phyloP scores from a whole-genome alignment of 2,329 filamentous ascomycete species.

The Cadophora luteo-olivacea region DNA sequence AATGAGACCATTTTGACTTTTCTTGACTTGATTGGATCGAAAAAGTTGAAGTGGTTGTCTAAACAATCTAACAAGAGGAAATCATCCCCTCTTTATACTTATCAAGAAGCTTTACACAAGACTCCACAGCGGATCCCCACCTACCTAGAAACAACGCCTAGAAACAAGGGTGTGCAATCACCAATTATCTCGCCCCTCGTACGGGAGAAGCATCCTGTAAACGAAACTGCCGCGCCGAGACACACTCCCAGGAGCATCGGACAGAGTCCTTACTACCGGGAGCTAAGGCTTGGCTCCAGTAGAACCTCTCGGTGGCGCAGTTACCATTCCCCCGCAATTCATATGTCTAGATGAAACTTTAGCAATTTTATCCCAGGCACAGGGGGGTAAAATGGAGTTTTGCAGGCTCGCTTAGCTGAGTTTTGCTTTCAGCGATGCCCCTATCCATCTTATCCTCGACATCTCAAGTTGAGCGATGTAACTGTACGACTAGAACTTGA shows the following conservation, averaged over 20 bases:
- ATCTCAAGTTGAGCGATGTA: background rate
- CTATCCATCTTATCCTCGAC: background rate
- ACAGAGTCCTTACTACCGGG: background rate
- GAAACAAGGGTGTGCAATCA: background rate
- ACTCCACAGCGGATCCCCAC: constrained; percentile 8
- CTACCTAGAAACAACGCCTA: constrained; percentile 11
- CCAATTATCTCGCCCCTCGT: background rate
- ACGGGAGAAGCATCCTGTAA: background rate
- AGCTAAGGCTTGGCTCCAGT: background rate
- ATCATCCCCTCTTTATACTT: background rate
- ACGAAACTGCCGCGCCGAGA: constrained; percentile 3
- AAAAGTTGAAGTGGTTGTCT: background rate
- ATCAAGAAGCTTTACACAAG: background rate
- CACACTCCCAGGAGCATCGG: background rate
- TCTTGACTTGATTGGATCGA: background rate
- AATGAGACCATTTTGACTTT: constrained; percentile 34
- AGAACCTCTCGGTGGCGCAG: background rate
- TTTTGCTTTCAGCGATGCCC: background rate
- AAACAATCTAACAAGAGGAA: background rate
- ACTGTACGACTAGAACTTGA: background rate
- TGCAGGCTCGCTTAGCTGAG: constrained; percentile 2
- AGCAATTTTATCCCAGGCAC: background rate
- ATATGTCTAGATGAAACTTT: constrained; percentile 15
- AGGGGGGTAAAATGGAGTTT: background rate
- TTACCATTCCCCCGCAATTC: constrained; percentile 7